Percentiles rank a stretch among this genome's conserved stretches.
phyloP scores from a whole-genome alignment of 2,329 filamentous ascomycete species.

The Incumbomyces delicatus region DNA sequence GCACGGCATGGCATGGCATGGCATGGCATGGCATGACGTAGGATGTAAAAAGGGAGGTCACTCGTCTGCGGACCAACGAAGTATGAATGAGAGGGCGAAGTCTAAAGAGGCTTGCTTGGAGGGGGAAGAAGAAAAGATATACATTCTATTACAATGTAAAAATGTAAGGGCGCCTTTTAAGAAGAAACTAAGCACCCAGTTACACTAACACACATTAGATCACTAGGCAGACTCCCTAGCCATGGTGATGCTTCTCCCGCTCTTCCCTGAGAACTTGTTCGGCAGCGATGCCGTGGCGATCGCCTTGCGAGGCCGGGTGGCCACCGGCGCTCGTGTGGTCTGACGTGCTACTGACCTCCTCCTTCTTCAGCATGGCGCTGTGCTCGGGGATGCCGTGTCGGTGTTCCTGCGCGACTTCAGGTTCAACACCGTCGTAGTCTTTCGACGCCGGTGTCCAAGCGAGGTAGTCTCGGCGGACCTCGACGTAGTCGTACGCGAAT shows the following conservation, averaged over 20 bases:
- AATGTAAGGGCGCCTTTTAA: too few relatives aligned
- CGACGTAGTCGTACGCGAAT: slow-evolving; percentile 44
- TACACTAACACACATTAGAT: too few relatives aligned
- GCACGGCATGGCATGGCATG: too few relatives aligned
- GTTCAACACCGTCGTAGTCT: slow-evolving; percentile 28
- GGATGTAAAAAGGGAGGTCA: too few relatives aligned
- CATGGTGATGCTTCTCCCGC: slow-evolving; percentile 8
- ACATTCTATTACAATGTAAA: too few relatives aligned
- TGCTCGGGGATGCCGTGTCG: slow-evolving; percentile 53
- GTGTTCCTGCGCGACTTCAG: slow-evolving; percentile 48
- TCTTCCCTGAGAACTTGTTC: slow-evolving; percentile 9
- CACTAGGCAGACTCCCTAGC: too few relatives aligned
- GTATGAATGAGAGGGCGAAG: too few relatives aligned
- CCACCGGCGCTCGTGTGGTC: slow-evolving; percentile 6
- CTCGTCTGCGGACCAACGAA: too few relatives aligned
- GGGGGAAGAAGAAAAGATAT: too few relatives aligned
- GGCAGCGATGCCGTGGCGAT: slow-evolving; percentile 16
- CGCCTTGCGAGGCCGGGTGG: slow-evolving; percentile 11
- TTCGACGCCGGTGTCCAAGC: slow-evolving; percentile 40
- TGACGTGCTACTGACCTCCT: slow-evolving; percentile 6
- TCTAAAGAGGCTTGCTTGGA: too few relatives aligned
- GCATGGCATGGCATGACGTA: too few relatives aligned
- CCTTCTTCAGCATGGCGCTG: slow-evolving; percentile 48
- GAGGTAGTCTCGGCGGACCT: slow-evolving; percentile 42
- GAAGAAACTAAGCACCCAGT: too few relatives aligned